Conservation (phyloP, 805 yeast species). For the Wickerhamomyces mucosus region DNA sequence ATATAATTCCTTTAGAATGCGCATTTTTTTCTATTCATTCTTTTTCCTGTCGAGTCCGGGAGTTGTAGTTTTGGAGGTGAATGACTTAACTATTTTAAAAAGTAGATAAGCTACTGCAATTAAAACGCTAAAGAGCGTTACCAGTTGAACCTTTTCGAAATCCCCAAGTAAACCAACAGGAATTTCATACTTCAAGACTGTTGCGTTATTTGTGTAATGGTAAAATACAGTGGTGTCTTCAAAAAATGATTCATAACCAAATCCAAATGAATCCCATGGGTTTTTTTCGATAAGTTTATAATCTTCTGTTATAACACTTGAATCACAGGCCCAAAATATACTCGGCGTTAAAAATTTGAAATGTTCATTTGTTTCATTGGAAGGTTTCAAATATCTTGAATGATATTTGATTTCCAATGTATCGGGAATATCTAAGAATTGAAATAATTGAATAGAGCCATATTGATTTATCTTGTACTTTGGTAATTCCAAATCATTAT, state of each 20-base stretch:
- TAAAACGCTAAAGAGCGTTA: constrained; percentile 27
- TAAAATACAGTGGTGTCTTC: constrained; percentile 36
- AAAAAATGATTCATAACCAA: constrained; percentile 38
- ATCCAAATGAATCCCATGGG: constrained; percentile 29
- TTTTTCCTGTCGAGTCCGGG: too few species aligned
- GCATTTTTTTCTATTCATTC: constrained; percentile 3
- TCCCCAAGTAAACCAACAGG: constrained; percentile 32
- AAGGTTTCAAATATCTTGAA: constrained; percentile 34
- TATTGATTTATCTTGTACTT: constrained; percentile 33
- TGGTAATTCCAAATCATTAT: constrained; percentile 49
- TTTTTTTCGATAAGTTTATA: constrained; percentile 17
- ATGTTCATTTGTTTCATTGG: constrained; percentile 2
- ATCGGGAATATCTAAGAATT: constrained; percentile 16
- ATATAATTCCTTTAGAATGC: neutral
- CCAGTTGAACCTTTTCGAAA: constrained; percentile 22
- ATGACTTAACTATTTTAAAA: constrained; percentile 12
- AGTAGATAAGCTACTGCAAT: constrained; percentile 26
- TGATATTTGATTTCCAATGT: constrained; percentile 35
- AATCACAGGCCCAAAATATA: constrained; percentile 43
- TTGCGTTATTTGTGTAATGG: constrained; percentile 17
- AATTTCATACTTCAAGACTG: constrained; percentile 20
- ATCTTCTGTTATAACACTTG: constrained; percentile 17
- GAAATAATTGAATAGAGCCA: constrained; percentile 39
- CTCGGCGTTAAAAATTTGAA: constrained; percentile 26
- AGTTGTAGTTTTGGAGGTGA: too few species aligned